Percentiles rank a stretch among this genome's conserved stretches.
Evolutionary conservation across 805 yeast species (phyloP).

Genomic region (Wickerhamiella siamensis): DNA sequence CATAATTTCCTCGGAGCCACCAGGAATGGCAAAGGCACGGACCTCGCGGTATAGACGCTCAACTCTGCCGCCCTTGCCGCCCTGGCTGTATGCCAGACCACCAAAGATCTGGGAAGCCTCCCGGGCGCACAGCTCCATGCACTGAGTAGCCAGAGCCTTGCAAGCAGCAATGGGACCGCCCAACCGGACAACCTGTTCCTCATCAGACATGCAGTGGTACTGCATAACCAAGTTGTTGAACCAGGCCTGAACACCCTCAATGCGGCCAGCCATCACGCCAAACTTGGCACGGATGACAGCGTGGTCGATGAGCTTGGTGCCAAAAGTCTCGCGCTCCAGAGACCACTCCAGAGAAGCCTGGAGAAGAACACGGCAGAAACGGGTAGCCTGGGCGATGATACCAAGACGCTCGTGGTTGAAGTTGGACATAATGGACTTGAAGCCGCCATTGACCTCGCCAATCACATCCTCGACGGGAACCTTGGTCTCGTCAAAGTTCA

Average conservation of each 20-base stretch:
- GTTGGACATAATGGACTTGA: slow-evolving; percentile 30
- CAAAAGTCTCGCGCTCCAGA: slow-evolving; percentile 30
- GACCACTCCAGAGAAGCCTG: slow-evolving; percentile 30
- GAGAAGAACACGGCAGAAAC: slow-evolving; percentile 27
- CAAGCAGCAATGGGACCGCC: slow-evolving; percentile 32
- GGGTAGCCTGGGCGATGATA: slow-evolving; percentile 28
- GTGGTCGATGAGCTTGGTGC: slow-evolving; percentile 28
- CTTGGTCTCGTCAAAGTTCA: slow-evolving; percentile 31
- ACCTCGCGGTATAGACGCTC: slow-evolving; percentile 32
- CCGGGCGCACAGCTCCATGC: slow-evolving; percentile 31
- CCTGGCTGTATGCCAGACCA: slow-evolving; percentile 30
- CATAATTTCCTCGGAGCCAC: slow-evolving; percentile 34
- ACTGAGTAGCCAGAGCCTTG: slow-evolving; percentile 29
- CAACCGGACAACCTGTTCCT: slow-evolving; percentile 26
- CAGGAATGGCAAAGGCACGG: slow-evolving; percentile 33
- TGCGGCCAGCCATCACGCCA: slow-evolving; percentile 29
- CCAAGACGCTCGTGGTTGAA: slow-evolving; percentile 33
- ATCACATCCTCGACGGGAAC: slow-evolving; percentile 30
- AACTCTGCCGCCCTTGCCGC: slow-evolving; percentile 31
- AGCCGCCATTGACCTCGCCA: slow-evolving; percentile 30
- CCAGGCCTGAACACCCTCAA: slow-evolving; percentile 30
- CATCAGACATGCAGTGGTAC: slow-evolving; percentile 20
- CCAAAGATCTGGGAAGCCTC: slow-evolving; percentile 33
- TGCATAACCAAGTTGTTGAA: slow-evolving; percentile 27
- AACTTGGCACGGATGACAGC: slow-evolving; percentile 30